Evolutionary conservation across 257 asterid species (phyloP), one percentile per base, ranked within the genome.

Genomic region (Salvia splendens): DNA sequence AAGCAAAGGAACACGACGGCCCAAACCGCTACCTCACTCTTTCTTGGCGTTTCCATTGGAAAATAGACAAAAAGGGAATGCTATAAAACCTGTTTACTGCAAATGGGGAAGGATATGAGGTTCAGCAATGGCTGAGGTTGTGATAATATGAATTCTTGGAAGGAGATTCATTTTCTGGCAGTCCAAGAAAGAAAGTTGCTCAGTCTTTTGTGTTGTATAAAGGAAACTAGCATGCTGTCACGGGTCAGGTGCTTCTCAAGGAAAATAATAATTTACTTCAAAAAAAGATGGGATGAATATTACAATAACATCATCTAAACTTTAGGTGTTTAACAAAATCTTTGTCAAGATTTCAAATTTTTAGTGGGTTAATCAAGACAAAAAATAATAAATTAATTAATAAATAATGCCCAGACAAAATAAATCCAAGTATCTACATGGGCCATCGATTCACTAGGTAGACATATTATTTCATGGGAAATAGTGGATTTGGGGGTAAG

Each of bases 151-250:
- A 64, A 71, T 54, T 78, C 71, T 79, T 78, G 70, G 70, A 65
- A 81, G 72, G 77, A 20, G 71, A 71, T 67, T 59, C 79, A 79
- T 82, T 79, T 61, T 69, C 57, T 63, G 81, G 53, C 79, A 66
- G 81, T 75, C 65, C 75, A 61, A 75, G 77, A 78, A 82, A 33
- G 79, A 65, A 81, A 74, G 73, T 35, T 63, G 45, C 38, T 73
- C 70, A 71, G 77, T 65, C 46, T 51, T 71, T 74, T 67, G 85
- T 81, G 83, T 52, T 75, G 86, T 81, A 72, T 70, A 92, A 85
- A 90, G 89, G 80, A 77, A 79, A 83, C 72, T 61, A 84, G 86
- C 88, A 89, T 81, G 91, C 84, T 87, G 94, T 88, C 94, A 83
- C 83, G 86, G 94, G 91, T 73, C 89, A 82, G 85, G 77, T 63